Conservation (phyloP, 495 filamentous ascomycete genomes). For the Talaromyces proteolyticus region DNA sequence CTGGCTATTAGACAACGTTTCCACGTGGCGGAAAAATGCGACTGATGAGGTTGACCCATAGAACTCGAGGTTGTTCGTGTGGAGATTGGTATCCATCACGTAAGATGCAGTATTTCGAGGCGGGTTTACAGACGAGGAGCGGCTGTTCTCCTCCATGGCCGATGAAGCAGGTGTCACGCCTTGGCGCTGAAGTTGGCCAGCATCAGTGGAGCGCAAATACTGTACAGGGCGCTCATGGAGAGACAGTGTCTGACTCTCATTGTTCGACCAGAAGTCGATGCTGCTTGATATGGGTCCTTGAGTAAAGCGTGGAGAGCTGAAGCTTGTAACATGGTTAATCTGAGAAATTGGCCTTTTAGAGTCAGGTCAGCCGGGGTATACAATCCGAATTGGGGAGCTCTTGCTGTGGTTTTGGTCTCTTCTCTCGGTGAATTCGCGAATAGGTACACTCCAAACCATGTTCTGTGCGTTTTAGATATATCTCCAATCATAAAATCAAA, state of each 20-base stretch:
- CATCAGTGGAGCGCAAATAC: too few species aligned
- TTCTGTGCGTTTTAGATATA: background rate
- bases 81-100: background rate
- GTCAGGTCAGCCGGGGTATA: background rate
- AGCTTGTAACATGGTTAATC: too few species aligned
- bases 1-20: background rate
- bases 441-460: background rate
- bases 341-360: background rate
- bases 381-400: background rate
- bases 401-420: background rate
- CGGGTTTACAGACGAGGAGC: background rate
- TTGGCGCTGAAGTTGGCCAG: too few species aligned
- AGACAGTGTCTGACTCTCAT: too few species aligned
- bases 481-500: background rate
- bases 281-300: too few species aligned
- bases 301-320: too few species aligned
- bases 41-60: background rate
- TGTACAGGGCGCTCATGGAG: too few species aligned
- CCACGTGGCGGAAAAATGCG: background rate
- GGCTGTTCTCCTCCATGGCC: too few species aligned
- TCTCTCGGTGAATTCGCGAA: background rate
- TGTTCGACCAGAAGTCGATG: too few species aligned
- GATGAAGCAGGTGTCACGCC: too few species aligned
- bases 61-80: background rate
- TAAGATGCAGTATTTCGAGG: background rate